A percentile compares a stretch with the other conserved stretches of the same genome.
phyloP scores from a whole-genome alignment of 2,329 filamentous ascomycete genomes.

The Ilyonectria mors-panacis region DNA sequence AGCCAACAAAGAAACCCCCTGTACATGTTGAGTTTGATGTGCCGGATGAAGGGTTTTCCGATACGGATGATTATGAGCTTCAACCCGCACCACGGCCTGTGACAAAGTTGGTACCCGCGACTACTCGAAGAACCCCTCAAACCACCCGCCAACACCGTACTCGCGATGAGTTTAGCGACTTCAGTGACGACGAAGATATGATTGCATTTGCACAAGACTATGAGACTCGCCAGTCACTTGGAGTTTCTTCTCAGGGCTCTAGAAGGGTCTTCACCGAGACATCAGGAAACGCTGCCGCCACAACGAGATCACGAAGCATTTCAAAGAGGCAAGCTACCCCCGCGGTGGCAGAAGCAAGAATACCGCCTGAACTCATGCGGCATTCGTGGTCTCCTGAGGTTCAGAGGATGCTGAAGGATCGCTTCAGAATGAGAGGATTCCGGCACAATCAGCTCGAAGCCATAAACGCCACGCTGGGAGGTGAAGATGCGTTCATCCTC shows the following conservation, averaged over 20 bases:
- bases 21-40: constrained; percentile 42
- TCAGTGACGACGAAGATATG: constrained; percentile 67
- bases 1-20: constrained; percentile 15
- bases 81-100: constrained; percentile 28
- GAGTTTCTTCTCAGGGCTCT: constrained; percentile 38
- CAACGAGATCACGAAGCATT: constrained; percentile 51
- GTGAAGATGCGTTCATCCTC: constrained; percentile 92
- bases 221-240: constrained; percentile 58
- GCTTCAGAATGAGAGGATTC: constrained; percentile 89
- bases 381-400: constrained; percentile 91
- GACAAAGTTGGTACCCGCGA: constrained; percentile 23
- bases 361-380: constrained; percentile 71
- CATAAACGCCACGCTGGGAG: constrained; percentile 91
- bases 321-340: constrained; percentile 52
- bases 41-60: constrained; percentile 49
- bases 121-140: constrained; percentile 37
- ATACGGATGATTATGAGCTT: constrained; percentile 49
- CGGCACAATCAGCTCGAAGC: constrained; percentile 93
- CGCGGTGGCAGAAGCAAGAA: constrained; percentile 49
- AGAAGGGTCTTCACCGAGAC: constrained; percentile 63
- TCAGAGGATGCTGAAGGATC: constrained; percentile 82
- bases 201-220: constrained; percentile 66
- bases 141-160: constrained; percentile 38
- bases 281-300: constrained; percentile 61
- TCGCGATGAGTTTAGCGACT: constrained; percentile 61